Evolutionary conservation across 805 yeast species (phyloP), one percentile per base, ranked within the genome.

Genomic region (Blastobotrys mokoenaii): DNA sequence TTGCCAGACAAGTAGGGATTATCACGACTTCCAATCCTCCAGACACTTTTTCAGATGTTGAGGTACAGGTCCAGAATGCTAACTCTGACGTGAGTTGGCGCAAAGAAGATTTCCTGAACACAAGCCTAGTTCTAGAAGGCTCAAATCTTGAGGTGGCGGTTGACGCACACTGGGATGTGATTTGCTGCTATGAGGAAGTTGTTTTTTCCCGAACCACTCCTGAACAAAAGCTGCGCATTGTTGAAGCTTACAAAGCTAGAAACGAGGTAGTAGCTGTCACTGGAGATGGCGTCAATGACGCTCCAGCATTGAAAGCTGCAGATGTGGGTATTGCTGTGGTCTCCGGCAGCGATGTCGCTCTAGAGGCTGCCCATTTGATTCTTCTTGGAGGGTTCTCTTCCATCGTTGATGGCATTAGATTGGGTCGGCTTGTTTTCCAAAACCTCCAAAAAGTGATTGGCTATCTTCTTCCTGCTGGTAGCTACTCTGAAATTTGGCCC

Each of bases 221-320:
- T 1, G 77, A 74, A 49, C 77, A 73, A 54, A 74, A 74, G 55
- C 61, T 74, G 38, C 57, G 60, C 45, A 74, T 74, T 46, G 74
- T 74, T 14, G 62, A 66, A 47, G 69, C 72, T 47, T 67, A 73
- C 43, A 77, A 71, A 58, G 65, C 64, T 45, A 76, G 94, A 60
- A 96, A 96, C 44, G 95, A 90, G 63, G 80, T 89, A 51, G 97
- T 89, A 43, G 97, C 96, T 22, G 89, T 89, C 97, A 89, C 97
- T n/a, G 97, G 97, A 55, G 97, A 89, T 66, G 97, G 97, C 66
- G 96, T 89, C 12, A 89, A 89, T 63, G 97, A 89, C 70, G 97
- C 97, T 0, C 97, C 97, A 15, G 96, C 97, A 2, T 72, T 89
- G 57, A 89, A 89, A 62, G 71, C 88, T 55, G 96, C 97, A 2